These are phyloP conservation scores for Plantago major DNA, from an alignment of 257 asterid genomes.

Conservation along the genomic window DNA sequence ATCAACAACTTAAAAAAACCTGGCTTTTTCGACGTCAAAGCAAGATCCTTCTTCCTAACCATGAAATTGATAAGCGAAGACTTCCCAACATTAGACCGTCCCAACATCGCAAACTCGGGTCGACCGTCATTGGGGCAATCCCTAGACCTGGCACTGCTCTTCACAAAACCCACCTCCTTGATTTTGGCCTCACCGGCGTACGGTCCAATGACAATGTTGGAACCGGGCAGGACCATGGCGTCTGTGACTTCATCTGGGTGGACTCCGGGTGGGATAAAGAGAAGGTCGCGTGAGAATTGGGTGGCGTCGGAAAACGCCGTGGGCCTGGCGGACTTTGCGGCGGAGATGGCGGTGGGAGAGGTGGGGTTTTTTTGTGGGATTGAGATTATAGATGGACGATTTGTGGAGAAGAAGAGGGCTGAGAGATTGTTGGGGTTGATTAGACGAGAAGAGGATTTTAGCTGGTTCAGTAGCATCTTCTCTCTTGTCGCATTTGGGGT, in stretches of 20 bases:
- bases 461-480: constrained; percentile 11
- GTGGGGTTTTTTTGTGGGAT: too few species aligned
- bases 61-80: constrained; percentile 80
- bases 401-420: constrained; percentile 21
- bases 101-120: constrained; percentile 94
- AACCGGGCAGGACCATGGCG: constrained; percentile 74
- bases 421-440: constrained; percentile 22
- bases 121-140: constrained; percentile 78
- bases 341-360: too few species aligned
- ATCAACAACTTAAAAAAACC: too few species aligned
- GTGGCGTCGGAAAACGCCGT: constrained; percentile 27
- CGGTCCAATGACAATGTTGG: constrained; percentile 86
- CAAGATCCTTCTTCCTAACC: constrained; percentile 81
- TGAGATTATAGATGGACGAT: too few species aligned
- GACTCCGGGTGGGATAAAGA: constrained; percentile 79
- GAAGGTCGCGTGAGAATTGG: constrained; percentile 27
- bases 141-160: constrained; percentile 73
- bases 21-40: constrained; percentile 94
- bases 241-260: constrained; percentile 64
- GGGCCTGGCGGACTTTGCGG: too few species aligned
- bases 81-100: constrained; percentile 96
- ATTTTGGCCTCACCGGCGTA: constrained; percentile 85
- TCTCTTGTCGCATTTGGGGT: too few species aligned
- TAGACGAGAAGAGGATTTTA: constrained; percentile 27
- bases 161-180: constrained; percentile 66